phyloP scores from a whole-genome alignment of 2,329 filamentous ascomycete species.

The Alternaria viburni region DNA sequence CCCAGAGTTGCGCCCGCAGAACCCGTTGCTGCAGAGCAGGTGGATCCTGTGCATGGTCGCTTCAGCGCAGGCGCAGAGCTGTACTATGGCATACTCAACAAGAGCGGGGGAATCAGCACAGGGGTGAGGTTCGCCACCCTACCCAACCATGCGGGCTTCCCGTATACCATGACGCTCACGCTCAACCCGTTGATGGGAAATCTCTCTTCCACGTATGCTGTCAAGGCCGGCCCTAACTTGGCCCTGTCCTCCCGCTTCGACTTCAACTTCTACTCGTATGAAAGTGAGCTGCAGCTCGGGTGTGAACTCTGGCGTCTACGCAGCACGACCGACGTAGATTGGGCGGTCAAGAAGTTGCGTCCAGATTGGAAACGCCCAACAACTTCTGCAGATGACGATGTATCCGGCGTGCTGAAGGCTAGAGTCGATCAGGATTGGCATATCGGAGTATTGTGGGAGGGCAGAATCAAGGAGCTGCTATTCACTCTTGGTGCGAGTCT shows the following conservation, averaged over 20 bases:
- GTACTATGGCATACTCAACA: slow-evolving; percentile 95
- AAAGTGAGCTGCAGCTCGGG: slow-evolving; percentile 89
- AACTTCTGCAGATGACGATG: slow-evolving; percentile 63
- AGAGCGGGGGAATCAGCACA: slow-evolving; percentile 88
- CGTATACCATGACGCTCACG: slow-evolving; percentile 91
- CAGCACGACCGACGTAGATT: slow-evolving; percentile 50
- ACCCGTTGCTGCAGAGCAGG: slow-evolving; percentile 29
- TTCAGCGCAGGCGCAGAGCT: slow-evolving; percentile 91
- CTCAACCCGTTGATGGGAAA: slow-evolving; percentile 95
- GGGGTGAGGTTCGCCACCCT: slow-evolving; percentile 90
- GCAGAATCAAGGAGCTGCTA: slow-evolving; percentile 86
- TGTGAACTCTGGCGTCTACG: slow-evolving; percentile 86
- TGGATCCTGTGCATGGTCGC: slow-evolving; percentile 72
- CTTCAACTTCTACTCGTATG: slow-evolving; percentile 98
- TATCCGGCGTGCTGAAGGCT: slow-evolving; percentile 87
- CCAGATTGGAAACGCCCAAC: slow-evolving; percentile 49
- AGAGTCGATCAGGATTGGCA: slow-evolving; percentile 86
- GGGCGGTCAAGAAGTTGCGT: slow-evolving; percentile 52
- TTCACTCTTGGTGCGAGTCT: slow-evolving; percentile 90
- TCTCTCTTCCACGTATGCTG: slow-evolving; percentile 87
- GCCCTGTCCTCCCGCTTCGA: slow-evolving; percentile 90
- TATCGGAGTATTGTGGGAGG: slow-evolving; percentile 90
- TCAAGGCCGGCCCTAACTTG: slow-evolving; percentile 81
- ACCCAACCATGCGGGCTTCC: slow-evolving; percentile 79
- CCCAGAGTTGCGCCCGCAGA: slow-evolving; percentile 50